These are phyloP conservation scores for Phyllosticta citrichinensis DNA, from an alignment of 2,329 filamentous ascomycete genomes.

Conservation along the genomic window DNA sequence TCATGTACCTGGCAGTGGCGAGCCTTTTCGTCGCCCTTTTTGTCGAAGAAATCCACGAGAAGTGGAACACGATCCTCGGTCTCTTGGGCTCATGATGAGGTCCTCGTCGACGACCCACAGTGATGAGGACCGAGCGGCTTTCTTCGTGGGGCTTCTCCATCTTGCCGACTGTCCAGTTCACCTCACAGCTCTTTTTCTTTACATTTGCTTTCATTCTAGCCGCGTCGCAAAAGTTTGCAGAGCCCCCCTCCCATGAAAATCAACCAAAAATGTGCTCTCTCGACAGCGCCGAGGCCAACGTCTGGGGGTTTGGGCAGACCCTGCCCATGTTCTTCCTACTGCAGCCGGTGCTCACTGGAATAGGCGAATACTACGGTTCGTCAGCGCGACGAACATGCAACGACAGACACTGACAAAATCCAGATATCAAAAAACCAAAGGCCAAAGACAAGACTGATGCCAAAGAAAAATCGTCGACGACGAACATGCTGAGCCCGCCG, in stretches of 20 bases:
- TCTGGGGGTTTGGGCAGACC: slow-evolving; percentile 1
- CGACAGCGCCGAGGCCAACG: not conserved
- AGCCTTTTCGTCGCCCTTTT: not conserved
- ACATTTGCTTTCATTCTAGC: not conserved
- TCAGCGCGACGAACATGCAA: not conserved
- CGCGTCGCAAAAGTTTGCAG: not conserved
- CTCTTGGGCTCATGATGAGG: not conserved
- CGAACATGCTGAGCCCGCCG: not conserved
- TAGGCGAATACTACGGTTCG: not conserved
- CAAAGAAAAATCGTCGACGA: not conserved
- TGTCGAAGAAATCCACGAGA: not conserved
- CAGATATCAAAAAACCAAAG: not conserved
- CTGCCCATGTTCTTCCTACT: slow-evolving; percentile 1
- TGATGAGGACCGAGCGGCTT: not conserved
- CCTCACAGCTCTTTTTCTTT: not conserved
- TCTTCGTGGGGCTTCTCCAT: not conserved
- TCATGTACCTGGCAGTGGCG: not conserved
- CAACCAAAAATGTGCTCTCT: not conserved
- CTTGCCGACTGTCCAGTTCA: not conserved
- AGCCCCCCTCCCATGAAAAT: not conserved
- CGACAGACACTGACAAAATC: not conserved
- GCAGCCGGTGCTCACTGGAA: not conserved
- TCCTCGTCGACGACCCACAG: not conserved
- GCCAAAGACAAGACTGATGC: not conserved
- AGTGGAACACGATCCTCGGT: not conserved